Evolutionary conservation across 768 basidiomycete genomes (phyloP).

Genomic region (Cyathus striatus): DNA sequence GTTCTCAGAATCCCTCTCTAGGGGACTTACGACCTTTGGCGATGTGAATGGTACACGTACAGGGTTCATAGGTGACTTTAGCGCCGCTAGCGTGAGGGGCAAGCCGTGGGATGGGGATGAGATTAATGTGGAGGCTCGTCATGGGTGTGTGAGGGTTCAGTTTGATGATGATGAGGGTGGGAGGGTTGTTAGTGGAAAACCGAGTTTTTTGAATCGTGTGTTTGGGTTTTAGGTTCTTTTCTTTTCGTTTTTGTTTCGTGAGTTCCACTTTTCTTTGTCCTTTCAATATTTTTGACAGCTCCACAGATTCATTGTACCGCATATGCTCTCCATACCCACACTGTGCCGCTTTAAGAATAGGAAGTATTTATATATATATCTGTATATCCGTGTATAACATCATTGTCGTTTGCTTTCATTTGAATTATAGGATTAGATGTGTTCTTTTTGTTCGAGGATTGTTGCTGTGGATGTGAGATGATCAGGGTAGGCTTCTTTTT

Average conservation of each 20-base stretch:
- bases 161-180: conserved; percentile 29
- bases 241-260: neutral
- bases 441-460: no score
- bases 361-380: no score
- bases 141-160: conserved; percentile 30
- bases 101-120: conserved; percentile 35
- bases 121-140: conserved; percentile 24
- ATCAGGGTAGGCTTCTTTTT: no score
- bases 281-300: neutral
- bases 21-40: conserved; percentile 23
- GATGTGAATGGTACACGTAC: conserved; percentile 23
- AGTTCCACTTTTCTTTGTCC: neutral
- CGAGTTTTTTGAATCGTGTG: conserved; percentile 14
- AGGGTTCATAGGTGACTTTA: conserved; percentile 39
- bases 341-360: no score
- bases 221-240: conserved; percentile 19
- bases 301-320: no score
- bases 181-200: conserved; percentile 12
- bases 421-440: no score
- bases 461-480: no score
- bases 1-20: conserved; percentile 25
- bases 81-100: conserved; percentile 15
- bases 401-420: no score
- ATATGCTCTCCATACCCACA: no score
- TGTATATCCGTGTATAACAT: no score